These are phyloP conservation scores for Dittrichia graveolens DNA, from an alignment of 129 eudicot genomes.

Conservation along the genomic window DNA sequence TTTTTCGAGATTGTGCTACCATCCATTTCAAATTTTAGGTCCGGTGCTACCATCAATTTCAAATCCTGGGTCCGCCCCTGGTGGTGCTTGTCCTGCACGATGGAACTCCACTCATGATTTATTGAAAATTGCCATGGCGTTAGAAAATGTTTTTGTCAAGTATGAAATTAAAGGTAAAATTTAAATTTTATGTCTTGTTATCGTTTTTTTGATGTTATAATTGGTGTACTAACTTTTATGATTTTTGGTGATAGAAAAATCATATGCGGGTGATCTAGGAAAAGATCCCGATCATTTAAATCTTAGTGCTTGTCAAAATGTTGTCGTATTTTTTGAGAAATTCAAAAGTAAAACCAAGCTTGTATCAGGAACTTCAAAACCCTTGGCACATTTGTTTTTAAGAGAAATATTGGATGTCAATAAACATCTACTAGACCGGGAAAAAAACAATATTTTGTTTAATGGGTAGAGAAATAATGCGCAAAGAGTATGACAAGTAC, in stretches of 20 bases:
- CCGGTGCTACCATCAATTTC: too few species aligned
- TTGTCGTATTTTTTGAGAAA: background rate
- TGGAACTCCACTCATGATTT: background rate
- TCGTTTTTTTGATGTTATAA: too few species aligned
- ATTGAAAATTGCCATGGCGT: background rate
- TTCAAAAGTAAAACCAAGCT: background rate
- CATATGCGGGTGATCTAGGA: background rate
- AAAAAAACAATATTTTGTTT: background rate
- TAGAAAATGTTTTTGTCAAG: background rate
- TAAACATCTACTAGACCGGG: background rate
- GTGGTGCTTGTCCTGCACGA: too few species aligned
- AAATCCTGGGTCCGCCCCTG: too few species aligned
- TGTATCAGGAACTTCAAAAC: background rate
- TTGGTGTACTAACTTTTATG: too few species aligned
- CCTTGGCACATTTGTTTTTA: background rate
- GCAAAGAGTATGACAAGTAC: background rate
- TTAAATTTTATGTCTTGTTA: too few species aligned
- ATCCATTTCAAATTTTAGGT: too few species aligned
- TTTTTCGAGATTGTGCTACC: too few species aligned
- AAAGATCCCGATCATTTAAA: background rate
- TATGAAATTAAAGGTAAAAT: too few species aligned
- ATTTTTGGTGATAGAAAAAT: too few species aligned
- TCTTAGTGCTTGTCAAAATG: background rate
- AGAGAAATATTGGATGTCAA: background rate
- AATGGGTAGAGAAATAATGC: background rate